A percentile compares a stretch with the other conserved stretches of the same genome.
phyloP scores from a whole-genome alignment of 495 filamentous ascomycete species.

The Letharia columbiana region DNA sequence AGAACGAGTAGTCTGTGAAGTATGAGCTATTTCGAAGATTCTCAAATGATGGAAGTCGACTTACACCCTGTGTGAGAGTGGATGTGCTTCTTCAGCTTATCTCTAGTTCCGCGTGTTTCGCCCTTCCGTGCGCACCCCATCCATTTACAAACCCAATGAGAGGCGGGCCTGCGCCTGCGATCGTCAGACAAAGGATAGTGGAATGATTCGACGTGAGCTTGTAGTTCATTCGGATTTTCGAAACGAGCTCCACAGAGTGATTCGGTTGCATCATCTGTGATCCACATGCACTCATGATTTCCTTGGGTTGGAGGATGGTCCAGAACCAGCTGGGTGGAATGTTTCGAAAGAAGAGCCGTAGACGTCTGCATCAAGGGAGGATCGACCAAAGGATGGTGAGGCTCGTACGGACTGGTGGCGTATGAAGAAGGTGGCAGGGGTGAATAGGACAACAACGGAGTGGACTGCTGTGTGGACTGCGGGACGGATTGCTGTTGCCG shows the following conservation, averaged over 20 bases:
- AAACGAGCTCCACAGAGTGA: not conserved
- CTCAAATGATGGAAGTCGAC: not conserved
- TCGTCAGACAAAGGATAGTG: not conserved
- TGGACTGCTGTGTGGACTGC: not conserved
- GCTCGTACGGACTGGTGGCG: not conserved
- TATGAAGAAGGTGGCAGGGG: not conserved
- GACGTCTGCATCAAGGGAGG: not conserved
- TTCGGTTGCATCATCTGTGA: not conserved
- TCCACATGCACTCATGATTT: conserved; percentile 5
- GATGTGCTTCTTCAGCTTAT: conserved; percentile 18
- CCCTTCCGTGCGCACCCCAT: conserved; percentile 9
- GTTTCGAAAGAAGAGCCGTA: not conserved
- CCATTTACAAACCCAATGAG: conserved; percentile 15
- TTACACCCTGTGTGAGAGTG: conserved; percentile 15
- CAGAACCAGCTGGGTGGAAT: not conserved
- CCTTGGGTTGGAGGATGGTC: not conserved
- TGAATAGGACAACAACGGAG: not conserved
- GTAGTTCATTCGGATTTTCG: conserved; percentile 10
- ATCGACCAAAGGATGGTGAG: not conserved
- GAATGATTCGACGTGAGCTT: conserved; percentile 18
- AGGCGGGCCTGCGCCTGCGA: not conserved
- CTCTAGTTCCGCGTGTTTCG: conserved; percentile 1
- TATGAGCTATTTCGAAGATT: not conserved
- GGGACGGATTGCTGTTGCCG: not conserved
- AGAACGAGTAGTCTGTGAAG: conserved; percentile 3